Conservation (phyloP, 352 stramenopile genomes). For the Phytophthora brassicae region DNA sequence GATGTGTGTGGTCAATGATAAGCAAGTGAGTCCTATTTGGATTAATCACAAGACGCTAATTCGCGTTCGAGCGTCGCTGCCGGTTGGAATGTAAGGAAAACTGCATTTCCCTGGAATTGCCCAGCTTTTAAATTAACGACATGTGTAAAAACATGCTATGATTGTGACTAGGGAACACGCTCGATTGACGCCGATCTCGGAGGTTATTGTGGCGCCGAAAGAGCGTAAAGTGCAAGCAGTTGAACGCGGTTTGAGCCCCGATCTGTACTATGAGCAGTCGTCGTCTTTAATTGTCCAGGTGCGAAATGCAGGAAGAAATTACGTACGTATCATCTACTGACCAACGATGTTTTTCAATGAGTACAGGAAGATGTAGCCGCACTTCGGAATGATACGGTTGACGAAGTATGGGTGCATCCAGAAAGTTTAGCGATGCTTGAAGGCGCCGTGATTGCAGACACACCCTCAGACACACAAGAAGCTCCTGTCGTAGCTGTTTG, state of each 20-base stretch:
- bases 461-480: conserved; percentile 35
- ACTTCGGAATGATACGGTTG: conserved; percentile 32
- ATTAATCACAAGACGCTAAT: conserved; percentile 81
- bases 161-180: conserved; percentile 57
- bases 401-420: conserved; percentile 75
- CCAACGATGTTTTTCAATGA: background rate
- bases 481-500: conserved; percentile 46
- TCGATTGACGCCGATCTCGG: conserved; percentile 64
- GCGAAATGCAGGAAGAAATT: too few relatives aligned
- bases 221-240: conserved; percentile 40
- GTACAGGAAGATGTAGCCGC: conserved; percentile 20
- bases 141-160: too few relatives aligned
- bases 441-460: conserved; percentile 41
- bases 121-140: background rate
- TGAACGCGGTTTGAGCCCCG: conserved; percentile 37
- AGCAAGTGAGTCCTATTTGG: conserved; percentile 83
- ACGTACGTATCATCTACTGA: background rate
- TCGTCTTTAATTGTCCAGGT: conserved; percentile 54
- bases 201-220: conserved; percentile 80
- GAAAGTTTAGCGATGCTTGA: conserved; percentile 62
- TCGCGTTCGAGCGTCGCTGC: conserved; percentile 57
- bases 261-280: conserved; percentile 69
- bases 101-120: background rate
- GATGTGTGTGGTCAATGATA: conserved; percentile 88
- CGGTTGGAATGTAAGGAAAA: conserved; percentile 60